A percentile compares a stretch with the other conserved stretches of the same genome.
phyloP scores from a whole-genome alignment of 345 rosid species.

The Populus nigra region DNA sequence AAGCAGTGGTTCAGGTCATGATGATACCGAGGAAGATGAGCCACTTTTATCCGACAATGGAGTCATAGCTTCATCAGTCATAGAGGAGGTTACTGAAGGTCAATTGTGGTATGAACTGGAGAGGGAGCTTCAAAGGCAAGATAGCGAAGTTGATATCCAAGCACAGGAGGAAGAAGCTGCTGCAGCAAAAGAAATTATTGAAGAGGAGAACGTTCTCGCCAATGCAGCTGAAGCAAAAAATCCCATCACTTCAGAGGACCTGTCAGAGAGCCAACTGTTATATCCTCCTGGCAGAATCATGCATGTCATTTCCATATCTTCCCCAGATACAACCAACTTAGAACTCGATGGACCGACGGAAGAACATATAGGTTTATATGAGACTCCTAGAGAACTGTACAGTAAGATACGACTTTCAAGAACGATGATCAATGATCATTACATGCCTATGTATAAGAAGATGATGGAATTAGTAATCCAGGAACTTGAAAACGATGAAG shows the following conservation, averaged over 20 bases:
- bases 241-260: constrained; percentile 36
- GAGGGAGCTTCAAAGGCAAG: constrained; percentile 77
- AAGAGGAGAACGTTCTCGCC: constrained; percentile 58
- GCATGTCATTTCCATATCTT: constrained; percentile 62
- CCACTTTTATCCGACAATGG: constrained; percentile 44
- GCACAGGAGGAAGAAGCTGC: constrained; percentile 82
- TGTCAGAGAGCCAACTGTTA: constrained; percentile 62
- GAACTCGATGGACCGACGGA: constrained; percentile 15
- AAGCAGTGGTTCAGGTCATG: constrained; percentile 48
- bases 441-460: constrained; percentile 91
- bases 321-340: constrained; percentile 17
- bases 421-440: constrained; percentile 94
- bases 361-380: constrained; percentile 55
- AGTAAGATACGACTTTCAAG: constrained; percentile 81
- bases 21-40: constrained; percentile 68
- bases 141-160: constrained; percentile 47
- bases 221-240: constrained; percentile 40
- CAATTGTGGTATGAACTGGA: constrained; percentile 86
- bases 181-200: constrained; percentile 63
- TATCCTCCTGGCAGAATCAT: constrained; percentile 86
- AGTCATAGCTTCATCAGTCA: constrained; percentile 32
- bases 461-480: constrained; percentile 77
- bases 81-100: constrained; percentile 60
- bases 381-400: constrained; percentile 85
- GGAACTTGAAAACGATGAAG: constrained; percentile 50